Percentiles rank a stretch among this genome's conserved stretches.
phyloP scores from a whole-genome alignment of 192 early-diverging fungal species.

The Podila epigama region DNA sequence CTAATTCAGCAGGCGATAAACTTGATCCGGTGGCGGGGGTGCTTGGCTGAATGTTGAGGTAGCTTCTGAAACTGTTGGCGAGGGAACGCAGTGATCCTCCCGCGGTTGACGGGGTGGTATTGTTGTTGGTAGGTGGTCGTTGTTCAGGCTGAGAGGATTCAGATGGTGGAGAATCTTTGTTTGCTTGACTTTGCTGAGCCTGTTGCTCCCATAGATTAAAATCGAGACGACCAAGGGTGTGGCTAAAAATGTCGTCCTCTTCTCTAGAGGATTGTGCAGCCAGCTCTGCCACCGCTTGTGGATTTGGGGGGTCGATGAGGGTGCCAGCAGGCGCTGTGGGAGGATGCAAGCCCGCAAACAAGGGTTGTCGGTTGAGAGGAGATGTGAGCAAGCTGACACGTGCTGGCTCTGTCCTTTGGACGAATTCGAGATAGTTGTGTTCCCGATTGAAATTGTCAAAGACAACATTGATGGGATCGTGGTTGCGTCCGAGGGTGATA shows the following conservation, averaged over 20 bases:
- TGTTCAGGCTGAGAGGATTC: not conserved
- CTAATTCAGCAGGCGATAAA: conserved; percentile 7
- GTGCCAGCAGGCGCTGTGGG: too few relatives aligned
- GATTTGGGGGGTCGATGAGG: not conserved
- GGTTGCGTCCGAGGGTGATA: conserved; percentile 6
- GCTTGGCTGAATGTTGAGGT: too few relatives aligned
- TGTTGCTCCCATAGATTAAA: conserved; percentile 43
- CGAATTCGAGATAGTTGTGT: conserved; percentile 42
- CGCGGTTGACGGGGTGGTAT: too few relatives aligned
- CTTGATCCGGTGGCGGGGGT: conserved; percentile 8
- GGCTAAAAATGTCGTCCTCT: not conserved
- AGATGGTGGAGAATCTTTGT: not conserved
- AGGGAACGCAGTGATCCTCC: not conserved
- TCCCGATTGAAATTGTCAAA: conserved; percentile 22
- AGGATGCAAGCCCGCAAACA: too few relatives aligned
- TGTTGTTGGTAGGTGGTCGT: too few relatives aligned
- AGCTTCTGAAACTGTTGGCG: too few relatives aligned
- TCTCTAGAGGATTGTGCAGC: not conserved
- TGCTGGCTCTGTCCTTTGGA: not conserved
- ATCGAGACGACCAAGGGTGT: conserved; percentile 15
- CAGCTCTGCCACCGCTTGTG: not conserved
- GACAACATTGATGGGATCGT: conserved; percentile 26
- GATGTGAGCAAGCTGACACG: not conserved
- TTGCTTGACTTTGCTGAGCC: not conserved
- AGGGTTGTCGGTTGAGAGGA: not conserved